Evolutionary conservation across 805 yeast species (phyloP).

Genomic region (Wickerhamiella spandovensis): DNA sequence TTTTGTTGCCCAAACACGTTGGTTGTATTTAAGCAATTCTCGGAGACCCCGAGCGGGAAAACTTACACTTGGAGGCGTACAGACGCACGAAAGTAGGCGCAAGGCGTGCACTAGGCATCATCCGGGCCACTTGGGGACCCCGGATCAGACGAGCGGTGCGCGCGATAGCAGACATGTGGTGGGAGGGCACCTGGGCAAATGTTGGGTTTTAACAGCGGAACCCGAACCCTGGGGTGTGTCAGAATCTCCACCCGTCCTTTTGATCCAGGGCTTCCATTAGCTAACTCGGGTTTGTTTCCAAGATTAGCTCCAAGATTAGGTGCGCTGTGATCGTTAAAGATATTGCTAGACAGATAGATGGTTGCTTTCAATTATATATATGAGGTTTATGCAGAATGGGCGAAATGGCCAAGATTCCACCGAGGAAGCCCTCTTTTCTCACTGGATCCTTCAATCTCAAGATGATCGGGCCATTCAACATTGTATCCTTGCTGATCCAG

Average conservation of each 20-base stretch:
- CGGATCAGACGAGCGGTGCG: slow-evolving; percentile 6
- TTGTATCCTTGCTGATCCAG: slow-evolving; percentile 40
- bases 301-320: too few species aligned
- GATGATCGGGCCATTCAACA: slow-evolving; percentile 47
- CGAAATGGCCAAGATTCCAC: neutral
- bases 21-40: neutral
- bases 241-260: neutral
- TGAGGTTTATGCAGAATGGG: neutral
- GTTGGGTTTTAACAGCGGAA: neutral
- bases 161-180: slow-evolving; percentile 2
- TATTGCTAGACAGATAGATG: too few species aligned
- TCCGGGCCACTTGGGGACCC: neutral
- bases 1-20: neutral
- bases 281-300: too few species aligned
- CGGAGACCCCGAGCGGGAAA: neutral
- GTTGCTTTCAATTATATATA: too few species aligned
- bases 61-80: slow-evolving; percentile 27
- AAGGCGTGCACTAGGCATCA: neutral
- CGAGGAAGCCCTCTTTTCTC: neutral
- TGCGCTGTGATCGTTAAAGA: too few species aligned
- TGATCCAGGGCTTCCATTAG: neutral
- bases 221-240: neutral
- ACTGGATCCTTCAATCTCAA: neutral
- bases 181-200: neutral
- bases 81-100: slow-evolving; percentile 19